A percentile compares a stretch with the other conserved stretches of the same genome.
Evolutionary conservation across 805 yeast genomes (phyloP).

Genomic region (Ogataea haglerorum): DNA sequence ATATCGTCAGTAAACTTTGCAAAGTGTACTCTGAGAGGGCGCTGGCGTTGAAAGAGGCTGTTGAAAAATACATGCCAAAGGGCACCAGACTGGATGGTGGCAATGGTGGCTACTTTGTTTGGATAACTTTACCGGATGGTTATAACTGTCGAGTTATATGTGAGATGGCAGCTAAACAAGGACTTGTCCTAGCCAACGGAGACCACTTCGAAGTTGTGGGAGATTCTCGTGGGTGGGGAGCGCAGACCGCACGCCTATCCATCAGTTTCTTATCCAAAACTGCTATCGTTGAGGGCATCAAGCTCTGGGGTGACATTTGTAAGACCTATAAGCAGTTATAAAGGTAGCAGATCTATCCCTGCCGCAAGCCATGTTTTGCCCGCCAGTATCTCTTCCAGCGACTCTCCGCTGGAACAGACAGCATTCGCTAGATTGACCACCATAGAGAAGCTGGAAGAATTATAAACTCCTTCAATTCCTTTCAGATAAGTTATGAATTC

Average conservation of each 20-base stretch:
- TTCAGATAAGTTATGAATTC: slow-evolving; percentile 31
- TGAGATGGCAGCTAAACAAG: slow-evolving; percentile 37
- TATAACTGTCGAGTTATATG: slow-evolving; percentile 33
- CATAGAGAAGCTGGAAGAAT: slow-evolving; percentile 41
- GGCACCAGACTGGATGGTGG: slow-evolving; percentile 58
- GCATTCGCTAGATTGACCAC: slow-evolving; percentile 35
- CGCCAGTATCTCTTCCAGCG: slow-evolving; percentile 37
- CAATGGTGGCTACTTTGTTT: slow-evolving; percentile 82
- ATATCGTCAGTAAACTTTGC: slow-evolving; percentile 43
- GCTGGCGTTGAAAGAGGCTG: slow-evolving; percentile 33
- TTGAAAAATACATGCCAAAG: slow-evolving; percentile 48
- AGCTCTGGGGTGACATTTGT: slow-evolving; percentile 46
- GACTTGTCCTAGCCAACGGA: slow-evolving; percentile 69
- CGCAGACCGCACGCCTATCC: slow-evolving; percentile 50
- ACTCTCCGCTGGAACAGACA: slow-evolving; percentile 36
- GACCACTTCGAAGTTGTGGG: slow-evolving; percentile 69
- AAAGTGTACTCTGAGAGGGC: slow-evolving; percentile 48
- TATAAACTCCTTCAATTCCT: slow-evolving; percentile 34
- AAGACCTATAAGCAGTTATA: slow-evolving; percentile 18
- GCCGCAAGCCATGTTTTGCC: slow-evolving; percentile 39
- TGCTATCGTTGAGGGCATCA: slow-evolving; percentile 48
- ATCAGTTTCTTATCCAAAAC: slow-evolving; percentile 48
- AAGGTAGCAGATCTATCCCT: slow-evolving; percentile 43
- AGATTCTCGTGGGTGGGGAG: slow-evolving; percentile 61
- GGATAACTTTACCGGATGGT: slow-evolving; percentile 59